Percentiles rank a stretch among this genome's conserved stretches.
These are phyloP conservation scores for Harrya chromipes DNA, from an alignment of 768 basidiomycete species.

Conservation along the genomic window DNA sequence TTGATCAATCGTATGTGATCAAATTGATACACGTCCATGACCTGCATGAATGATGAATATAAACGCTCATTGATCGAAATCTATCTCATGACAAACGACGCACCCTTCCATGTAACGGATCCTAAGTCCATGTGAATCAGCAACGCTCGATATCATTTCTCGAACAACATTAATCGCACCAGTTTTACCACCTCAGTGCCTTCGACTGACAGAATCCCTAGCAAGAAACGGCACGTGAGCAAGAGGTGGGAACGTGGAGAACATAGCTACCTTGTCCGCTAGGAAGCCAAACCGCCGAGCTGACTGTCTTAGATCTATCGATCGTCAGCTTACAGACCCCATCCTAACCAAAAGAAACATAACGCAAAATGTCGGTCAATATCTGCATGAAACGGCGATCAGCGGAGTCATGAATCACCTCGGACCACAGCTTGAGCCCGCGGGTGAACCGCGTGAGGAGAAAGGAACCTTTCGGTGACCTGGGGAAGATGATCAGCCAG, in stretches of 20 bases:
- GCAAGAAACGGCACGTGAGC: background rate
- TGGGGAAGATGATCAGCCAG: constrained; percentile 7
- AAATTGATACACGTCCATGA: constrained; percentile 41
- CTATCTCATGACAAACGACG: background rate
- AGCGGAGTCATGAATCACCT: constrained; percentile 26
- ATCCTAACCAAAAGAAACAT: constrained; percentile 29
- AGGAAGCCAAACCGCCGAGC: constrained; percentile 50
- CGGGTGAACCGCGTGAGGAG: constrained; percentile 48
- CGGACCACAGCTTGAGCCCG: constrained; percentile 51
- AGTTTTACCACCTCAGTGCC: constrained; percentile 43
- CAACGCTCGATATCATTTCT: background rate
- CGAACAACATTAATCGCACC: constrained; percentile 25
- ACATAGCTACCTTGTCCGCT: constrained; percentile 39
- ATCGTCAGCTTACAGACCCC: constrained; percentile 50
- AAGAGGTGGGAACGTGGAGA: background rate
- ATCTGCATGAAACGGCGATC: too few relatives aligned
- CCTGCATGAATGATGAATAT: constrained; percentile 14
- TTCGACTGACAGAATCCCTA: constrained; percentile 51
- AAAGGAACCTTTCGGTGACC: constrained; percentile 46
- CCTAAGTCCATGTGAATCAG: constrained; percentile 26
- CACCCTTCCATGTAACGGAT: constrained; percentile 38
- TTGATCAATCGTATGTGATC: constrained; percentile 46
- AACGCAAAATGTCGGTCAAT: background rate
- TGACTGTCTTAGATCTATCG: constrained; percentile 41
- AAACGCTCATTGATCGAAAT: background rate